These are phyloP conservation scores for Ogataea degrootiae DNA, from an alignment of 805 yeast genomes.

Conservation along the genomic window DNA sequence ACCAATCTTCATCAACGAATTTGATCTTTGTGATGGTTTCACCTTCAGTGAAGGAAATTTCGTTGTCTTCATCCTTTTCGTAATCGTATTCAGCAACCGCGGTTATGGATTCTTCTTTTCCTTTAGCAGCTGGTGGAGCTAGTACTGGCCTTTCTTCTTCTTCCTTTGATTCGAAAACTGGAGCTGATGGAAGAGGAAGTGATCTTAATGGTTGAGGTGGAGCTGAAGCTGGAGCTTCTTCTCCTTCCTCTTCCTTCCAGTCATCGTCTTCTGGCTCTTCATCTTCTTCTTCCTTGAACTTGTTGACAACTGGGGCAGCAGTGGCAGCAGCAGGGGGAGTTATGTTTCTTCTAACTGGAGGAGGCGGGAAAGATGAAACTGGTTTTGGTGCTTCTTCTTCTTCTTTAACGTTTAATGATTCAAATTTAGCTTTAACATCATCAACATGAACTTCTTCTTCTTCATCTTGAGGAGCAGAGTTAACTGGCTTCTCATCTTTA, in stretches of 20 bases:
- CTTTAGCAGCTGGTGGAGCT: conserved; percentile 16
- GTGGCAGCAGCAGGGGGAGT: conserved; percentile 16
- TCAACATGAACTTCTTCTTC: conserved; percentile 29
- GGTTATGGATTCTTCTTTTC: conserved; percentile 12
- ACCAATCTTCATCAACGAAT: conserved; percentile 73
- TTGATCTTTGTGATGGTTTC: conserved; percentile 64
- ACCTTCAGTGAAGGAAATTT: conserved; percentile 61
- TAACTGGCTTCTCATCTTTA: conserved; percentile 29
- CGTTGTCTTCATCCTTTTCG: conserved; percentile 72
- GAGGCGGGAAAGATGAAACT: conserved; percentile 18
- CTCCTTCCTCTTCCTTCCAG: conserved; percentile 19
- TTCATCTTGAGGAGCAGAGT: conserved; percentile 16
- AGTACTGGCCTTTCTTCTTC: conserved; percentile 12
- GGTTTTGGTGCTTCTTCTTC: conserved; percentile 19
- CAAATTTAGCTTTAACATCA: conserved; percentile 30
- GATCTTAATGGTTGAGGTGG: conserved; percentile 11
- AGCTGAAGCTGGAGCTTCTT: conserved; percentile 26
- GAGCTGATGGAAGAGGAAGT: conserved; percentile 4
- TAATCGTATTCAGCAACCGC: conserved; percentile 85
- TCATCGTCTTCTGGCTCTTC: conserved; percentile 16
- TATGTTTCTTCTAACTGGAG: conserved; percentile 12
- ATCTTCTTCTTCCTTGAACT: conserved; percentile 15
- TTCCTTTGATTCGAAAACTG: conserved; percentile 14
- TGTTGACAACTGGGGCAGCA: conserved; percentile 9
- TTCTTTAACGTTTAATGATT: conserved; percentile 22